Evolutionary conservation across 169 alveolate species (phyloP).

Genomic region (Plasmodium cynomolgi): DNA sequence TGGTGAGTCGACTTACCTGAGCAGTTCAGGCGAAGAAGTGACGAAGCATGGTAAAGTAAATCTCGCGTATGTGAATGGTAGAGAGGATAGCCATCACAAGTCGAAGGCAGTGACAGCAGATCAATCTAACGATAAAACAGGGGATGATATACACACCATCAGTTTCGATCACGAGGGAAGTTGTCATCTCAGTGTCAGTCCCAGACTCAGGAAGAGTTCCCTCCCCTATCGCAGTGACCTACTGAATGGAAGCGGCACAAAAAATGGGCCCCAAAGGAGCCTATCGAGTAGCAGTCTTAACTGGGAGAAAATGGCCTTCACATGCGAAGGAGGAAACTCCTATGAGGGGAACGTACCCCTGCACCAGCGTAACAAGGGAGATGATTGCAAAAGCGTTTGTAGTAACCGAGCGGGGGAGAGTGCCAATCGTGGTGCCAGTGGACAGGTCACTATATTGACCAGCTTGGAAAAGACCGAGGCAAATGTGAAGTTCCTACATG

Average conservation of each 20-base stretch:
- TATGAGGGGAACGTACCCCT: background rate
- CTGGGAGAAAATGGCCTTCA: background rate
- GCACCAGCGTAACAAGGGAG: background rate
- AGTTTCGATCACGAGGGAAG: background rate
- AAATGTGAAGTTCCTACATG: background rate
- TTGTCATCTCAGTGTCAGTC: background rate
- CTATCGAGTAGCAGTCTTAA: background rate
- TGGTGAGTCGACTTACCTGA: background rate
- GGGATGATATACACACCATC: background rate
- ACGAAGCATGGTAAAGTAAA: background rate
- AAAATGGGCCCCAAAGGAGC: background rate
- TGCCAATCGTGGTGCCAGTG: background rate
- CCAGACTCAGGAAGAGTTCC: background rate
- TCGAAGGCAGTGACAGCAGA: background rate
- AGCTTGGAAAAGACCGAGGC: background rate
- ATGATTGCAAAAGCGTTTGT: background rate
- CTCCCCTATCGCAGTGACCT: background rate
- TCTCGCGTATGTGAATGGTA: background rate
- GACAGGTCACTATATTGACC: background rate
- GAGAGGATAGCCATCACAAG: background rate
- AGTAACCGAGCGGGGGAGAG: background rate
- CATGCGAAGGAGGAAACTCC: background rate
- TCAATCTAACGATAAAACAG: background rate
- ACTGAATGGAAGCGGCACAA: background rate
- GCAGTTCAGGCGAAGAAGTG: background rate